Evolutionary conservation across 1,284 basidiomycete genomes (phyloP).

Genomic region (Cronartium quercuum): DNA sequence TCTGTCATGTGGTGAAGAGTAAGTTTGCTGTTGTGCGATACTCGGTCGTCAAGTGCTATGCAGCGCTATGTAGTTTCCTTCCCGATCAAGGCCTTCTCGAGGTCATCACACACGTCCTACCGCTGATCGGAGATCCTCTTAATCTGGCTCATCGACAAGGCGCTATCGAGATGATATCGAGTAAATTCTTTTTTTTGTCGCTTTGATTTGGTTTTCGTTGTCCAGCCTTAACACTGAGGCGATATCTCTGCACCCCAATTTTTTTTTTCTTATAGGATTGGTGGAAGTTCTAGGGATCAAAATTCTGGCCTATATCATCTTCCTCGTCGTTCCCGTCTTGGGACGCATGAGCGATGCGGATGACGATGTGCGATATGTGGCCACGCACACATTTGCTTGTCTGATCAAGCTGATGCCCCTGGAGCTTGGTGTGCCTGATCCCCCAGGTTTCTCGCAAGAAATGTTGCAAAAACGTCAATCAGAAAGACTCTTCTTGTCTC

Average conservation of each 20-base stretch:
- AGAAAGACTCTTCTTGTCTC: conserved; percentile 86
- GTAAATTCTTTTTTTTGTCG: conserved; percentile 55
- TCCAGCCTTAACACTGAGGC: background rate
- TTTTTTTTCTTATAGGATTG: conserved; percentile 59
- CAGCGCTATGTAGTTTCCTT: conserved; percentile 77
- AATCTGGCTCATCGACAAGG: conserved; percentile 79
- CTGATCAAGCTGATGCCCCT: conserved; percentile 99
- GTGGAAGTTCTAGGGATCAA: conserved; percentile 88
- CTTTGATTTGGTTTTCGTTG: background rate
- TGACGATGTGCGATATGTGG: conserved; percentile 80
- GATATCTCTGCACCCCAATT: background rate
- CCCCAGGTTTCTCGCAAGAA: conserved; percentile 81
- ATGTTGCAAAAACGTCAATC: conserved; percentile 77
- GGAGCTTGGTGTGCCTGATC: conserved; percentile 94
- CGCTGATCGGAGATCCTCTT: conserved; percentile 72
- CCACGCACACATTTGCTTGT: conserved; percentile 94
- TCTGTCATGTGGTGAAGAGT: conserved; percentile 72
- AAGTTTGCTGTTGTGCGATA: conserved; percentile 82
- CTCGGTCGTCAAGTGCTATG: conserved; percentile 76
- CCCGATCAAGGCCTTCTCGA: conserved; percentile 78
- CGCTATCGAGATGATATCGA: conserved; percentile 79
- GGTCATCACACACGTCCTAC: conserved; percentile 78
- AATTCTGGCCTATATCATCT: conserved; percentile 92
- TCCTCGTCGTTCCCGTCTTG: conserved; percentile 90
- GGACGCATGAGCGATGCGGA: conserved; percentile 96